A percentile compares a stretch with the other conserved stretches of the same genome.
Evolutionary conservation across 148 eudicot genomes (phyloP).

Genomic region (Agrostemma githago): DNA sequence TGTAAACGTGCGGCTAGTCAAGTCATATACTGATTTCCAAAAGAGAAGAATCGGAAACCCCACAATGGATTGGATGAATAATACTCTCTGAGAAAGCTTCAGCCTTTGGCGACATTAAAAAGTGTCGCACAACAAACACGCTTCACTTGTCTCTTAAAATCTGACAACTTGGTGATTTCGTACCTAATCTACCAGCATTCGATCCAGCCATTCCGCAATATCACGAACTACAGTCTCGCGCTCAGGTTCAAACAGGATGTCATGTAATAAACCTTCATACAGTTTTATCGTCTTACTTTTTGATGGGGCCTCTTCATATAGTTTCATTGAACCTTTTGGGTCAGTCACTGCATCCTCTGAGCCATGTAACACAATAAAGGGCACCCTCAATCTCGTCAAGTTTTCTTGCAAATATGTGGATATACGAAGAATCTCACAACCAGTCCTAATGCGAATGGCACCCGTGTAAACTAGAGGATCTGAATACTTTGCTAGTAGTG

Average conservation of each 20-base stretch:
- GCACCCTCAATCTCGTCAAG: slow-evolving; percentile 37
- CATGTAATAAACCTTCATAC: slow-evolving; percentile 59
- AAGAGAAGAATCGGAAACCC: neutral
- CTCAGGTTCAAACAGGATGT: slow-evolving; percentile 79
- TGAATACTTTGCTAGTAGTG: slow-evolving; percentile 62
- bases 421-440: slow-evolving; percentile 68
- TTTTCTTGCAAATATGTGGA: slow-evolving; percentile 56
- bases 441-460: slow-evolving; percentile 72
- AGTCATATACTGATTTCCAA: neutral
- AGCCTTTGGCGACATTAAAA: slow-evolving; percentile 13
- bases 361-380: slow-evolving; percentile 82
- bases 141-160: neutral
- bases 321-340: slow-evolving; percentile 58
- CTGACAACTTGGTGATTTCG: neutral
- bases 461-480: slow-evolving; percentile 92
- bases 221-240: slow-evolving; percentile 36
- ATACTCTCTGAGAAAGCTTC: neutral
- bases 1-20: too few relatives aligned
- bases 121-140: slow-evolving; percentile 1
- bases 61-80: neutral
- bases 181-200: slow-evolving; percentile 16
- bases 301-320: slow-evolving; percentile 63
- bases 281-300: slow-evolving; percentile 58
- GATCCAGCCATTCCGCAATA: slow-evolving; percentile 61
- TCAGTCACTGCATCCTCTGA: slow-evolving; percentile 71